Conservation (phyloP, 73 alveolate genomes). For the Paraurostyla sp. region DNA sequence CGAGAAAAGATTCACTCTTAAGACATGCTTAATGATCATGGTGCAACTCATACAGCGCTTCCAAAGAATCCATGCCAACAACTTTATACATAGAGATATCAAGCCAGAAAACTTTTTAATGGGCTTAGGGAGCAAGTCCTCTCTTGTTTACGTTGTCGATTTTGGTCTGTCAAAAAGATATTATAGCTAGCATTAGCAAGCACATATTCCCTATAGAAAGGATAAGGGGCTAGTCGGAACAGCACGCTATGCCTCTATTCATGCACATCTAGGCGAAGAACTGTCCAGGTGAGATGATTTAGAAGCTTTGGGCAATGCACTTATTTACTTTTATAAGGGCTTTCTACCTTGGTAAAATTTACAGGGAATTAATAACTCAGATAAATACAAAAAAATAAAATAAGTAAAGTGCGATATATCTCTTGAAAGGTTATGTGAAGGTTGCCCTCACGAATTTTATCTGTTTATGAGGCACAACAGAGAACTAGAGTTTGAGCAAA, state of each 20-base stretch:
- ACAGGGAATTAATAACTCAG: conserved; percentile 86
- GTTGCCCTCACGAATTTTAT: conserved; percentile 89
- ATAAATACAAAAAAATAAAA: conserved; percentile 85
- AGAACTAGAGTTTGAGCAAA: conserved; percentile 88
- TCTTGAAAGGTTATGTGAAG: conserved; percentile 86
- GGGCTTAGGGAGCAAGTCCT: conserved; percentile 78
- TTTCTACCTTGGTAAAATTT: conserved; percentile 93
- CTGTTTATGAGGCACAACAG: conserved; percentile 86
- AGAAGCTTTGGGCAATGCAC: conserved; percentile 88
- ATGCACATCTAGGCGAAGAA: conserved; percentile 82
- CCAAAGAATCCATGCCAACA: conserved; percentile 77
- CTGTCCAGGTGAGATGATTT: conserved; percentile 95
- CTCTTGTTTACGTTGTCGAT: conserved; percentile 79
- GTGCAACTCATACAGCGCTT: conserved; percentile 78
- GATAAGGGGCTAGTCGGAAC: conserved; percentile 87
- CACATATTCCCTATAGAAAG: conserved; percentile 79
- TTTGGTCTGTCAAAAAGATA: conserved; percentile 83
- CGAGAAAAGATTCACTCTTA: conserved; percentile 77
- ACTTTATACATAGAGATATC: conserved; percentile 85
- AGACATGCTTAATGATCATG: conserved; percentile 68
- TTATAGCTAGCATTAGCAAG: conserved; percentile 71
- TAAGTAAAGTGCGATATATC: conserved; percentile 85
- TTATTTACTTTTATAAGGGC: conserved; percentile 91
- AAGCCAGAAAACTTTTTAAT: conserved; percentile 87
- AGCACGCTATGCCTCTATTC: conserved; percentile 80